These are phyloP conservation scores for Austroboletus eburneus DNA, from an alignment of 768 basidiomycete genomes.

Conservation along the genomic window DNA sequence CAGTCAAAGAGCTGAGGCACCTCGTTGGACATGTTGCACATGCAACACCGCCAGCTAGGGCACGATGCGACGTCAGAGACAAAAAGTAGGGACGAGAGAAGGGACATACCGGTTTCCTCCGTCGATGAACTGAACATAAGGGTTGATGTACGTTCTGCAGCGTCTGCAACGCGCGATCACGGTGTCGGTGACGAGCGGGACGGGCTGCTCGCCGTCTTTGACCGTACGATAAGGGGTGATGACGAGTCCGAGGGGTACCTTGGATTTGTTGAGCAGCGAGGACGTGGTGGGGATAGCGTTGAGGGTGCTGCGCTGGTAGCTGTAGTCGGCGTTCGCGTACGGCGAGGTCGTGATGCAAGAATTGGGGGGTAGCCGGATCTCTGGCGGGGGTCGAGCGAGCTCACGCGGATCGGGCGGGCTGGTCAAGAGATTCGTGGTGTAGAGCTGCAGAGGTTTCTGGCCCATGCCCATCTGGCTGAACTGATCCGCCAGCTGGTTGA, in stretches of 20 bases:
- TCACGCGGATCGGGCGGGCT: constrained; percentile 90
- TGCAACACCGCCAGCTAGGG: constrained; percentile 92
- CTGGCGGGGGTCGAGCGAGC: constrained; percentile 76
- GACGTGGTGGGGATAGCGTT: constrained; percentile 92
- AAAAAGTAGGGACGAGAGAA: not conserved
- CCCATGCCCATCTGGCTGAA: constrained; percentile 88
- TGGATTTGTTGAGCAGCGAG: constrained; percentile 82
- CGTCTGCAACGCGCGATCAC: constrained; percentile 95
- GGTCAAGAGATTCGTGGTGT: constrained; percentile 89
- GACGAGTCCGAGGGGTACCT: constrained; percentile 85
- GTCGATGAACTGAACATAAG: constrained; percentile 96
- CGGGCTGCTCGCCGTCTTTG: constrained; percentile 76
- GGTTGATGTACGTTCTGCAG: constrained; percentile 96
- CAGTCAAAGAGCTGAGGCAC: constrained; percentile 98
- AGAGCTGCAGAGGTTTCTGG: constrained; percentile 73
- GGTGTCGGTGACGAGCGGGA: constrained; percentile 89
- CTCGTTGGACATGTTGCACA: constrained; percentile 98
- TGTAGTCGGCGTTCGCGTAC: constrained; percentile 79
- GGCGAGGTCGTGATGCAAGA: constrained; percentile 76
- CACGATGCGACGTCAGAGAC: constrained; percentile 3
- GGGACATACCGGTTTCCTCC: constrained; percentile 79
- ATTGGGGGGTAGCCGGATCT: constrained; percentile 84
- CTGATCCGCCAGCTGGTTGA: constrained; percentile 73
- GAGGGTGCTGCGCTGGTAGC: constrained; percentile 88
- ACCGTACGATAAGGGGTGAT: constrained; percentile 88